Percentiles rank a stretch among this genome's conserved stretches.
Conservation (phyloP, 768 basidiomycete species). For the Ramaria rubella region DNA sequence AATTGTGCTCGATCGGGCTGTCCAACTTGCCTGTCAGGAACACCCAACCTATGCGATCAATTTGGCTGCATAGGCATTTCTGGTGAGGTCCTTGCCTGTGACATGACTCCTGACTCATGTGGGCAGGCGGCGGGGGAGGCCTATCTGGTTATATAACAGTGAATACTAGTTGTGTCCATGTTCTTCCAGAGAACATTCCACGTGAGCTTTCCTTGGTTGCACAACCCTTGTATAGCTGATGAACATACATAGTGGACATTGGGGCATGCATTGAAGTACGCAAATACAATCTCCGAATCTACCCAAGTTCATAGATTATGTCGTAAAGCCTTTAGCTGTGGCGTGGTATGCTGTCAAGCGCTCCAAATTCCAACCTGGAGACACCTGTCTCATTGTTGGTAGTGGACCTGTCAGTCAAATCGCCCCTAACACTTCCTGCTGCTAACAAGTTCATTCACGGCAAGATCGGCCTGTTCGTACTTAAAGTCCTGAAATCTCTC, state of each 20-base stretch:
- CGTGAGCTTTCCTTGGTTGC: slow-evolving; percentile 23
- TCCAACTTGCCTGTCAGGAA: slow-evolving; percentile 26
- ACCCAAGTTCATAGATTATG: not conserved
- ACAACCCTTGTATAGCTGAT: not conserved
- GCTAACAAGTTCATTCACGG: not conserved
- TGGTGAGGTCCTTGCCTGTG: not conserved
- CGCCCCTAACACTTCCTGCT: not conserved
- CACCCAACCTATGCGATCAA: slow-evolving; percentile 29
- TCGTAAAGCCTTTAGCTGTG: slow-evolving; percentile 33
- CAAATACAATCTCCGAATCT: not conserved
- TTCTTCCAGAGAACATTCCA: slow-evolving; percentile 32
- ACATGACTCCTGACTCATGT: slow-evolving; percentile 22
- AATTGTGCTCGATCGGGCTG: slow-evolving; percentile 34
- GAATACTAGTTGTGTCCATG: slow-evolving; percentile 31
- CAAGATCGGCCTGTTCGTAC: slow-evolving; percentile 35
- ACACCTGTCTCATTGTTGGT: slow-evolving; percentile 37
- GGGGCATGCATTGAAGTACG: slow-evolving; percentile 37
- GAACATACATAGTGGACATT: slow-evolving; percentile 33
- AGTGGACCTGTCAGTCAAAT: slow-evolving; percentile 40
- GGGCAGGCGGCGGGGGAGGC: slow-evolving; percentile 36
- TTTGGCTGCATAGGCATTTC: slow-evolving; percentile 32
- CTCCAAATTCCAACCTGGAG: slow-evolving; percentile 32
- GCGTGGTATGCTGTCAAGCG: slow-evolving; percentile 40
- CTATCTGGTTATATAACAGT: slow-evolving; percentile 37
- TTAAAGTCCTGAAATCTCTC: slow-evolving; percentile 32